A percentile compares a stretch with the other conserved stretches of the same genome.
These are phyloP conservation scores for Chimonanthus salicifolius DNA, from an alignment of 164 flowering plant genomes.

Conservation along the genomic window DNA sequence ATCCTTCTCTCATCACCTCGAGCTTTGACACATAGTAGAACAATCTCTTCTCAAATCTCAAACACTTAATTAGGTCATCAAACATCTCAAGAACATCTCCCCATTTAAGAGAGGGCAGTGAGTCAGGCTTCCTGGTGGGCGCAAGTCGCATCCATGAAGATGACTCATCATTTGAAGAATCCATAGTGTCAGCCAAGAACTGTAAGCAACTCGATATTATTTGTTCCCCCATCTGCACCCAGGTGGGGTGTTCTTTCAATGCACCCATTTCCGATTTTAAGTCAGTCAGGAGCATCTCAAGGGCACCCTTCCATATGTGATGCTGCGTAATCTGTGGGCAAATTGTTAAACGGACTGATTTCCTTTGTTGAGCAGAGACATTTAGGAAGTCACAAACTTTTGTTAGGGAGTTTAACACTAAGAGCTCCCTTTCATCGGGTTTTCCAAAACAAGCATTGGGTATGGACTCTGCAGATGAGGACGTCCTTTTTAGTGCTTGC, in stretches of 20 bases:
- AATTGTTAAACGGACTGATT: slow-evolving; percentile 42
- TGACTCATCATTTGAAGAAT: slow-evolving; percentile 38
- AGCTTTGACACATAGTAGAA: slow-evolving; percentile 45
- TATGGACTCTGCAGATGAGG: slow-evolving; percentile 3
- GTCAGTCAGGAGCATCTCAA: slow-evolving; percentile 47
- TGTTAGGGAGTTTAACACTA: slow-evolving; percentile 48
- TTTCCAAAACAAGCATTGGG: slow-evolving; percentile 31
- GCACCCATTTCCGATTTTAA: slow-evolving; percentile 51
- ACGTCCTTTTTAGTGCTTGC: slow-evolving; percentile 25
- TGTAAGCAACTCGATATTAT: slow-evolving; percentile 46
- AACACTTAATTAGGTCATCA: slow-evolving; percentile 49
- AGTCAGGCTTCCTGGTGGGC: slow-evolving; percentile 28
- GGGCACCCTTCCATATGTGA: slow-evolving; percentile 56
- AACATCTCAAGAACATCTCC: slow-evolving; percentile 54
- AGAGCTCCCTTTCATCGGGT: slow-evolving; percentile 46
- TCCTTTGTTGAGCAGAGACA: slow-evolving; percentile 68
- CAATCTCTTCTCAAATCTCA: slow-evolving; percentile 33
- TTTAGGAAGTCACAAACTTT: slow-evolving; percentile 47
- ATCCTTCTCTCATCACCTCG: slow-evolving; percentile 81
- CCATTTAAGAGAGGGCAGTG: slow-evolving; percentile 41
- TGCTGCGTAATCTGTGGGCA: slow-evolving; percentile 71
- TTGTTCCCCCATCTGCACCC: slow-evolving; percentile 47
- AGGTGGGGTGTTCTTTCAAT: slow-evolving; percentile 16
- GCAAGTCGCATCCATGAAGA: slow-evolving; percentile 74
- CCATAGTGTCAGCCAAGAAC: slow-evolving; percentile 38